These are phyloP conservation scores for Eimeria praecox DNA, from an alignment of 169 alveolate species.

Conservation along the genomic window DNA sequence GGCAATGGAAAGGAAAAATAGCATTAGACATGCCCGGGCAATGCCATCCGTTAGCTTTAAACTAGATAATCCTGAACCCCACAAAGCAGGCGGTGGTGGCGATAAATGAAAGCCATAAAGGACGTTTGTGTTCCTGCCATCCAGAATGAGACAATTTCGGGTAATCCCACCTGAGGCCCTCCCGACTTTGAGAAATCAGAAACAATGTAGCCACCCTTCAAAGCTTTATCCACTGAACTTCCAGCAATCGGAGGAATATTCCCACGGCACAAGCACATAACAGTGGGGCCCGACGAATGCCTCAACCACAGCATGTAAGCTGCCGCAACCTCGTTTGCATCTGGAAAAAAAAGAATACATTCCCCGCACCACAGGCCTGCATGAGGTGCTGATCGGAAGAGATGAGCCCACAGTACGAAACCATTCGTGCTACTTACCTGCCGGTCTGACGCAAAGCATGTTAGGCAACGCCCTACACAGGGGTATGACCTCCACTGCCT, in stretches of 20 bases:
- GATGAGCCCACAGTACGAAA: not conserved
- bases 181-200: conserved; percentile 82
- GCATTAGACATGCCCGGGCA: not conserved
- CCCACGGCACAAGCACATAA: conserved; percentile 81
- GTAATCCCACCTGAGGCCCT: conserved; percentile 44
- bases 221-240: conserved; percentile 84
- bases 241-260: conserved; percentile 85
- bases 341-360: conserved; percentile 20
- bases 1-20: not conserved
- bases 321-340: conserved; percentile 82
- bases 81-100: not conserved
- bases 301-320: conserved; percentile 82
- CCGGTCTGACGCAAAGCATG: conserved; percentile 88
- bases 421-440: conserved; percentile 80
- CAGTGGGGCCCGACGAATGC: conserved; percentile 78
- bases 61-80: not conserved
- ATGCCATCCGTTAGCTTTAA: not conserved
- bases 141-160: not conserved
- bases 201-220: conserved; percentile 88
- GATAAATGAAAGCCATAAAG: not conserved
- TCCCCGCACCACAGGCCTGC: not conserved
- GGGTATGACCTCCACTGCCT: conserved; percentile 89
- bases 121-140: not conserved
- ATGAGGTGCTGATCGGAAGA: not conserved
- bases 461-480: conserved; percentile 85